Conservation (phyloP, 2,329 filamentous ascomycete species). For the Ustulina deusta region DNA sequence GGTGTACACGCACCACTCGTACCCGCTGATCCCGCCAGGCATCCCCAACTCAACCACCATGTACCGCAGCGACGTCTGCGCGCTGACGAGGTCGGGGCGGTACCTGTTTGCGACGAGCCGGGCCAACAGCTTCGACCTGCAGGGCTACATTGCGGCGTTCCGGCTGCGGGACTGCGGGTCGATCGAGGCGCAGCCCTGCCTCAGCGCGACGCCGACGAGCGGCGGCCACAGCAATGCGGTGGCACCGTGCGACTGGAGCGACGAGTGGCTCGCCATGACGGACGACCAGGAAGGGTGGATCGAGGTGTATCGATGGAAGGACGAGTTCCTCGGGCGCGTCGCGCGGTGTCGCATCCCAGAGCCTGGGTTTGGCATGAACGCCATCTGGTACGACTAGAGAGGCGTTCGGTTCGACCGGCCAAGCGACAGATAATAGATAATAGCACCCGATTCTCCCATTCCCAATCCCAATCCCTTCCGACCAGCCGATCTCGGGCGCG, state of each 20-base stretch:
- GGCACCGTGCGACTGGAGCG: constrained; percentile 83
- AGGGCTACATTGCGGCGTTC: constrained; percentile 87
- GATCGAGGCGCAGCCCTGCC: constrained; percentile 81
- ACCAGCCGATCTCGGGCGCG: constrained; percentile 1
- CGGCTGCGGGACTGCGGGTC: constrained; percentile 74
- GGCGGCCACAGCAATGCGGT: constrained; percentile 91
- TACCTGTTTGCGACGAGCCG: constrained; percentile 90
- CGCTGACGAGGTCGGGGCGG: constrained; percentile 73
- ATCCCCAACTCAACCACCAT: constrained; percentile 66
- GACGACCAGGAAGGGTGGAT: constrained; percentile 90
- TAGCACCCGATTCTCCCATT: not conserved
- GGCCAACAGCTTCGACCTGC: constrained; percentile 78
- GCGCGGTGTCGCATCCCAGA: constrained; percentile 82
- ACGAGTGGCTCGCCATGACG: constrained; percentile 90
- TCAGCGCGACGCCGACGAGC: constrained; percentile 87
- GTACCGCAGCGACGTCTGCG: constrained; percentile 89
- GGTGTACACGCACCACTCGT: constrained; percentile 80
- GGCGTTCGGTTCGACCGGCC: not conserved
- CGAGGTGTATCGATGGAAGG: constrained; percentile 88
- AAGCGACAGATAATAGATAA: constrained; percentile 2
- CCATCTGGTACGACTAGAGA: constrained; percentile 88
- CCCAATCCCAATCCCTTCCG: not conserved
- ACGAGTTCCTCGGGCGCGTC: constrained; percentile 82
- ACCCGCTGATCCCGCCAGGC: constrained; percentile 83
- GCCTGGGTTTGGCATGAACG: constrained; percentile 95